Evolutionary conservation across 2,329 filamentous ascomycete genomes (phyloP).

Genomic region (Parafenestella ontariensis): DNA sequence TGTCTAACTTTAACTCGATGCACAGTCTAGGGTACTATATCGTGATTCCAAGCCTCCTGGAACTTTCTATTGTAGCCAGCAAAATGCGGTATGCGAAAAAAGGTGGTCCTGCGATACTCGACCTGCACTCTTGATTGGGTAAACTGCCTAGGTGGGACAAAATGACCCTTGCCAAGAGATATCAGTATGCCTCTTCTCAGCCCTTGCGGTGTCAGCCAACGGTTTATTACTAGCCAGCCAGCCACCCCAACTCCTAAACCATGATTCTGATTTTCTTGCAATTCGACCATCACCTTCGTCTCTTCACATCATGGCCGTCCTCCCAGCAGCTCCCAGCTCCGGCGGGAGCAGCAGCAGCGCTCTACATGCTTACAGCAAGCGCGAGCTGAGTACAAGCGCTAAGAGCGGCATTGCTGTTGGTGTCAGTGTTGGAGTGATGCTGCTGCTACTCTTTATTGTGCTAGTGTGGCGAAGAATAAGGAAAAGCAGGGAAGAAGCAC

Average conservation of each 20-base stretch:
- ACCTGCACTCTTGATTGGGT: slow-evolving; percentile 2
- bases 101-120: too few relatives aligned
- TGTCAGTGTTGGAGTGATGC: background rate
- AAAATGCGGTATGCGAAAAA: too few relatives aligned
- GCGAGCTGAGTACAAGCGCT: background rate
- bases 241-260: background rate
- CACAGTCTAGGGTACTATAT: too few relatives aligned
- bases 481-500: too few relatives aligned
- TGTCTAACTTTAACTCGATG: too few relatives aligned
- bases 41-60: too few relatives aligned
- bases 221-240: background rate
- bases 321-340: background rate
- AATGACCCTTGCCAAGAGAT: too few relatives aligned
- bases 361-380: background rate
- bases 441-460: background rate
- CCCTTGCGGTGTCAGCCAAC: background rate
- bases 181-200: slow-evolving; percentile 6
- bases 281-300: background rate
- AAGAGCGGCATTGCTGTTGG: background rate
- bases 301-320: background rate
- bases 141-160: background rate
- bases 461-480: too few relatives aligned
- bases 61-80: too few relatives aligned
- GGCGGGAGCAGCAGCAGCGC: background rate
- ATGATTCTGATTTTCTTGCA: background rate